Conservation (phyloP, 148 eudicot species). For the Silene conica region DNA sequence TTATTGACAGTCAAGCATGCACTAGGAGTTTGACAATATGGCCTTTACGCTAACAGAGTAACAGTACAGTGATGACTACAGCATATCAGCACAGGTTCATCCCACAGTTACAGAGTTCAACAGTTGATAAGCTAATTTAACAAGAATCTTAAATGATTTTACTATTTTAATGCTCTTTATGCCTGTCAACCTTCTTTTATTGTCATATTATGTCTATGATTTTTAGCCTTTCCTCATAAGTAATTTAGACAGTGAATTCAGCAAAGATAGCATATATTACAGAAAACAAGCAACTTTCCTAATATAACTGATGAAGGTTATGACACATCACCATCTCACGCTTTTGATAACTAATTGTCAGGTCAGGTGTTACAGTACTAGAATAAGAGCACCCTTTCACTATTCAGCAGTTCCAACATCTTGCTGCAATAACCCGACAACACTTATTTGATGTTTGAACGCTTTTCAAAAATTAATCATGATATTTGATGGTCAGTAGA, state of each 20-base stretch:
- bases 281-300: background rate
- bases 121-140: too few relatives aligned
- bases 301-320: background rate
- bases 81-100: too few relatives aligned
- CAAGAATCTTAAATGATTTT: too few relatives aligned
- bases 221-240: background rate
- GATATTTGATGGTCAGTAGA: slow-evolving; percentile 1
- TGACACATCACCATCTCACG: background rate
- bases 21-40: too few relatives aligned
- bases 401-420: background rate
- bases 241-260: background rate
- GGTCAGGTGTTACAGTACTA: background rate
- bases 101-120: too few relatives aligned
- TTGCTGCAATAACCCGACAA: background rate
- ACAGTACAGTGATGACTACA: too few relatives aligned
- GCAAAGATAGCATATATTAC: background rate
- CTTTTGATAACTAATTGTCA: background rate
- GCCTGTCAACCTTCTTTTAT: background rate
- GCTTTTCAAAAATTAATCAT: background rate
- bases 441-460: background rate
- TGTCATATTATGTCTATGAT: background rate
- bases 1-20: too few relatives aligned
- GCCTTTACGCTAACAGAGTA: too few relatives aligned
- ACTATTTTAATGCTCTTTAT: too few relatives aligned
- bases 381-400: background rate